A percentile compares a stretch with the other conserved stretches of the same genome.
Conservation (phyloP, 2,329 filamentous ascomycete species). For the Lachnum nothofagi region DNA sequence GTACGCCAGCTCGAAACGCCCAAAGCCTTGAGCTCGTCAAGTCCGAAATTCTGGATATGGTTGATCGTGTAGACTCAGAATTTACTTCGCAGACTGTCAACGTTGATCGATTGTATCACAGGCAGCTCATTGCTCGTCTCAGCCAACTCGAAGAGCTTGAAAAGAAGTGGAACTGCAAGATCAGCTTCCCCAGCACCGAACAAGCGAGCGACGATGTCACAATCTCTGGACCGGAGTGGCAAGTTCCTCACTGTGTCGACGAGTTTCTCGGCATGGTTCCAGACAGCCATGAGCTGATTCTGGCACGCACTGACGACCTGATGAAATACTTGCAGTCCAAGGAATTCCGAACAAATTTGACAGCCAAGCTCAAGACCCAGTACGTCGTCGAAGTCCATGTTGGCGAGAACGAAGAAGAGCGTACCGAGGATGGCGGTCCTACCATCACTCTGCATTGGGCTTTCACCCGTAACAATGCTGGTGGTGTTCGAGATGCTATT, state of each 20-base stretch:
- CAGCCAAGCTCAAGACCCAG: conserved; percentile 79
- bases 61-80: conserved; percentile 80
- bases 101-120: conserved; percentile 91
- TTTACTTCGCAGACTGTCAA: conserved; percentile 91
- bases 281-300: conserved; percentile 85
- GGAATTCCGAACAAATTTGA: conserved; percentile 74
- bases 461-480: conserved; percentile 95
- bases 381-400: conserved; percentile 86
- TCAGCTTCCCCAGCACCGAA: conserved; percentile 95
- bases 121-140: conserved; percentile 84
- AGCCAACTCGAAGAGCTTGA: conserved; percentile 89
- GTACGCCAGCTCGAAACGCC: conserved; percentile 92
- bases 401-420: conserved; percentile 56
- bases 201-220: conserved; percentile 94
- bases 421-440: conserved; percentile 51
- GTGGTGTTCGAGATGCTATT: conserved; percentile 89
- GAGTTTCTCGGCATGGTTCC: conserved; percentile 97
- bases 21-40: conserved; percentile 96
- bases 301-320: conserved; percentile 70
- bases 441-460: conserved; percentile 65
- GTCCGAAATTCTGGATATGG: conserved; percentile 99
- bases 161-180: conserved; percentile 99
- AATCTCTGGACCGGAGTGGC: conserved; percentile 94
- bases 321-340: conserved; percentile 76
- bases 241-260: conserved; percentile 94